Base-by-base conservation (phyloP, 2,329 filamentous ascomycete genomes). In the Claviceps arundinis region DNA sequence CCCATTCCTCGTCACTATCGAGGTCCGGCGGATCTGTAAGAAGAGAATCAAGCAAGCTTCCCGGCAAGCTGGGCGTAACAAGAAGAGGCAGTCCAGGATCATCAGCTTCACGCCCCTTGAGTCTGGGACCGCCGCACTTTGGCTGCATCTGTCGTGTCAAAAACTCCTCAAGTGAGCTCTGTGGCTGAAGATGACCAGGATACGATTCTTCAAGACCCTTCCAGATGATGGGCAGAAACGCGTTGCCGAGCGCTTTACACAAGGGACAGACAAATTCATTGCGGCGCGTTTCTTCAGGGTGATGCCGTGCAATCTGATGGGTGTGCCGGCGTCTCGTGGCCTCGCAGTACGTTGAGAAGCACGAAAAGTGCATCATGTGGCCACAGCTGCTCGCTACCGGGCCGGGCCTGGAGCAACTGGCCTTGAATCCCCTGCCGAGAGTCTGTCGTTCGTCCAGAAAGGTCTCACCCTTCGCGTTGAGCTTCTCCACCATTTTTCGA, bases 341-440 rank as follows among this genome's bases (percentile, higher is more conserved):
- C 46, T 87, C 81, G 57, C 88, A 85, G 63, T 97, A 98, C 42
- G 86, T 80, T 61, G 96, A 89, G 64, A 98, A 98, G 69, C 93
- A 98, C 59, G 80, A 82, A 65, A 87, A 97, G 66, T 98, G 93
- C 93, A 98, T 98, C 62, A 98, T 94, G 66, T 98, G 93, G 2
- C 93, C 93, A 67, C 93, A 98, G 9, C 91, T 89, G 38, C 87
- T 87, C 11, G 90, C 87, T 1, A 97, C 85, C 0, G 91, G 87
- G 0, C 90, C 93, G 17, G 79, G 74, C 30, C 77, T 75, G 37
- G 81, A 81, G 42, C 81, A 75, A 9, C 77, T 73, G 6, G 82
- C 75, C 2, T 88, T 85, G 62, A 95, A 98, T 0, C 93, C 93
- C 67, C 90, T 94, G 37, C 91, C 90, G 47, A 98, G 78, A 5